Base-by-base conservation (phyloP, 805 yeast species). In the Yarrowia alimentaria region DNA sequence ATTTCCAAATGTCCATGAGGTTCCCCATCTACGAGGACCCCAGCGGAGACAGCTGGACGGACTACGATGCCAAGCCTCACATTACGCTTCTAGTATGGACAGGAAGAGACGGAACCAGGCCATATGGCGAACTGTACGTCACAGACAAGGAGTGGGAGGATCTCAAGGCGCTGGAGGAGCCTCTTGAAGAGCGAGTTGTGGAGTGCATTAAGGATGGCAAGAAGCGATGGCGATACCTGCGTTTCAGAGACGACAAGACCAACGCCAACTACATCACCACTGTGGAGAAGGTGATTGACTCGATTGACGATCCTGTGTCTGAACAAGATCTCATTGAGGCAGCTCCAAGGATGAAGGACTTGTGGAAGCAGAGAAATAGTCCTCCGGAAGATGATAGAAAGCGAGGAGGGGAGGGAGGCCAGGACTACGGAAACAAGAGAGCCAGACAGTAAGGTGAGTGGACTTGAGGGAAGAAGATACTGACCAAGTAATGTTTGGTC, bases 191-290 rank as follows among this genome's bases (percentile, higher is more conserved):
- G 17, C 73, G 98, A 55, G 79, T 94, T 22, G 90, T 82, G 1
- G 99, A 93, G 66, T 88, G 93, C 56, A 74, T 84, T 51, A 78
- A 81, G 62, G 84, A 81, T 55, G 69, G 70, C 18, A 74, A 75
- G 38, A 83, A 83, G 3, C 77, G 75, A 37, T 93, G 99, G 99
- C 79, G 79, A 54, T 74, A 86, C 71, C 65, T 91, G 53, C 74
- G 99, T 54, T 93, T 91, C 66, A 76, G 99, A 63, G 96, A 93
- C 68, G 99, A 93, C 66, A 93, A 93, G 63, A 67, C 77, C 13
- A 83, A 85, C 61, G 98, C 95, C 7, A 93, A 93, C 65, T 95
- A 88, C 65, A 66, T 80, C 12, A 72, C 80, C 10, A 89, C 86
- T 18, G 96, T 90, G 5, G 80, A 80, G 54, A 91, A 85, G 62